Percentiles rank a stretch among this genome's conserved stretches.
Conservation (phyloP, 2,329 filamentous ascomycete species). For the Coniochaeta sp. region DNA sequence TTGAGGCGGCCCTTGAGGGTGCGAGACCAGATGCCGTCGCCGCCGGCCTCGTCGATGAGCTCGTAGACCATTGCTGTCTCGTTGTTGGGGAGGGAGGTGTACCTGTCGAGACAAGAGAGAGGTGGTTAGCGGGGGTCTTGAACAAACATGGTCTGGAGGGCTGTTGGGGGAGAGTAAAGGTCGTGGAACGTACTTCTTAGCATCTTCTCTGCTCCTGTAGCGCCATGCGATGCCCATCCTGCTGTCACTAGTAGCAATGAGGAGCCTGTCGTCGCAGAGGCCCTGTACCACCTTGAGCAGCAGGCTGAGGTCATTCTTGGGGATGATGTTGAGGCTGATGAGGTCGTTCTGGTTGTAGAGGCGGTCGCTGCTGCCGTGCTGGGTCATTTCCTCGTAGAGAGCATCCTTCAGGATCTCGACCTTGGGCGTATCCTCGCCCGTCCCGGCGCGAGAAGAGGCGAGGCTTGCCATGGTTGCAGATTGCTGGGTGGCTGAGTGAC, state of each 20-base stretch:
- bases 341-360: conserved; percentile 54
- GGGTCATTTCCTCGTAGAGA: conserved; percentile 48
- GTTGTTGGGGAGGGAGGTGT: conserved; percentile 54
- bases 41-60: conserved; percentile 77
- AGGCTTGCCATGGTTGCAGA: conserved; percentile 10
- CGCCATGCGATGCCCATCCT: conserved; percentile 46
- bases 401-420: conserved; percentile 44
- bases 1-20: conserved; percentile 73
- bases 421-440: conserved; percentile 27
- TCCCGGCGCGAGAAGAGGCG: conserved; percentile 5
- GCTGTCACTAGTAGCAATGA: conserved; percentile 38
- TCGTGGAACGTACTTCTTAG: conserved; percentile 49
- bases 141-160: background rate
- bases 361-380: conserved; percentile 36
- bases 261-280: conserved; percentile 53
- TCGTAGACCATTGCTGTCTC: conserved; percentile 81
- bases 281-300: conserved; percentile 49
- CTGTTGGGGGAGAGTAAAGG: no score
- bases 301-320: conserved; percentile 45
- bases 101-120: conserved; percentile 28
- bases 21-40: conserved; percentile 86
- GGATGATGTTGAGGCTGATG: conserved; percentile 47
- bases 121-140: background rate
- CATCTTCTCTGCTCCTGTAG: conserved; percentile 51
- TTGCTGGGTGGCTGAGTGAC: background rate